Conservation (phyloP, 805 yeast genomes). For the Torulaspora gathmanii region DNA sequence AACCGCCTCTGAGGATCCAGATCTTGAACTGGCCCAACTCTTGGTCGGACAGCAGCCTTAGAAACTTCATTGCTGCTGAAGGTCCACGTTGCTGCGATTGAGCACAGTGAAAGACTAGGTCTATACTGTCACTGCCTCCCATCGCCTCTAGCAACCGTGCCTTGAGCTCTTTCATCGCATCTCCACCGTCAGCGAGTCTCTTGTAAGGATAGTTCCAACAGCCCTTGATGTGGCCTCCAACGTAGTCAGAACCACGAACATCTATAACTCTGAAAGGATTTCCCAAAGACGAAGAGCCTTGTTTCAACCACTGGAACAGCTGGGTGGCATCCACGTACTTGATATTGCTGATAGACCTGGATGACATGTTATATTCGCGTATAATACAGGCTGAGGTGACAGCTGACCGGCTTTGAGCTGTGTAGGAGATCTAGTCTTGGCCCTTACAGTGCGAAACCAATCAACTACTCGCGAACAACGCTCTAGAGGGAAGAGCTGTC, state of each 20-base stretch:
- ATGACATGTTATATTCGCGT: conserved; percentile 1
- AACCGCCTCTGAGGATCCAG: conserved; percentile 80
- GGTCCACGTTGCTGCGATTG: conserved; percentile 92
- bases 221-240: conserved; percentile 50
- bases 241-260: conserved; percentile 76
- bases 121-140: conserved; percentile 19
- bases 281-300: conserved; percentile 19
- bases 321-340: conserved; percentile 27
- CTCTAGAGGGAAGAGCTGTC: too few species aligned
- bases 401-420: too few species aligned
- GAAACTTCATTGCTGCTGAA: conserved; percentile 63
- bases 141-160: conserved; percentile 37
- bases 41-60: conserved; percentile 31
- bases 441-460: neutral
- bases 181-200: conserved; percentile 50
- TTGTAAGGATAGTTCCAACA: conserved; percentile 30
- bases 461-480: too few species aligned
- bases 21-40: conserved; percentile 43
- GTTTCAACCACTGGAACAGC: conserved; percentile 27
- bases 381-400: neutral
- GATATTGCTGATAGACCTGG: conserved; percentile 23
- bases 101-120: conserved; percentile 79
- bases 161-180: conserved; percentile 49
- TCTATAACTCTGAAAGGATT: conserved; percentile 52
- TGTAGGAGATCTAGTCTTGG: neutral